phyloP scores from a whole-genome alignment of 1,284 basidiomycete genomes.

The Polyporus tsugae region DNA sequence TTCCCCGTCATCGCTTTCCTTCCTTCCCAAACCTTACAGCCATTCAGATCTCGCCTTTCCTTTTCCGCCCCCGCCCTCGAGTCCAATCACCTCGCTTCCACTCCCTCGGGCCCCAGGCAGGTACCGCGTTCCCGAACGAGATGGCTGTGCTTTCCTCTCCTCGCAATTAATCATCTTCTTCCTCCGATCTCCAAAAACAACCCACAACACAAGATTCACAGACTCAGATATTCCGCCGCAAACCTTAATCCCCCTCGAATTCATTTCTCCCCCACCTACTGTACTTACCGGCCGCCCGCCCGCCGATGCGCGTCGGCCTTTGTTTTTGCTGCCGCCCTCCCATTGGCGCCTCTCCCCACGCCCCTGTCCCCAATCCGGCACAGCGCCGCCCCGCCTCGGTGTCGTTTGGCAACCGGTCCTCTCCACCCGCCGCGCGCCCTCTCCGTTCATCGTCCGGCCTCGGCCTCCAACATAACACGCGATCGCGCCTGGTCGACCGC shows the following conservation, averaged over 20 bases:
- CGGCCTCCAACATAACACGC: background rate
- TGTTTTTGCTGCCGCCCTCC: background rate
- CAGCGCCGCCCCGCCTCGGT: constrained; percentile 1
- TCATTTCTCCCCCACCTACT: constrained; percentile 33
- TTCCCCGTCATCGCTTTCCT: constrained; percentile 34
- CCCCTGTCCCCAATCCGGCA: background rate
- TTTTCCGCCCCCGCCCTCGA: constrained; percentile 29
- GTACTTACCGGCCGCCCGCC: constrained; percentile 28
- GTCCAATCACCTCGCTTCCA: constrained; percentile 34
- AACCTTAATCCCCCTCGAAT: constrained; percentile 27
- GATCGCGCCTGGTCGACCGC: background rate
- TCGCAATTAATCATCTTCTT: constrained; percentile 37
- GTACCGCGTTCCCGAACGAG: constrained; percentile 32
- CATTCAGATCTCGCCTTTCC: constrained; percentile 30
- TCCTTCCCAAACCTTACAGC: constrained; percentile 27
- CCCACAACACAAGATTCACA: constrained; percentile 25
- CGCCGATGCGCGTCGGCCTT: constrained; percentile 17
- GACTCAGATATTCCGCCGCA: constrained; percentile 26
- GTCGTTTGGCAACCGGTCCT: background rate
- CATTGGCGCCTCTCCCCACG: background rate
- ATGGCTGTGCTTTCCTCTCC: constrained; percentile 32
- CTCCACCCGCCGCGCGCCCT: background rate
- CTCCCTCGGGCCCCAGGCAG: constrained; percentile 29
- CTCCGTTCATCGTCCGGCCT: background rate
- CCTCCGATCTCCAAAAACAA: constrained; percentile 28